These are phyloP conservation scores for Gryganskiella cystojenkinii DNA, from an alignment of 192 early-diverging fungal species.

Conservation along the genomic window DNA sequence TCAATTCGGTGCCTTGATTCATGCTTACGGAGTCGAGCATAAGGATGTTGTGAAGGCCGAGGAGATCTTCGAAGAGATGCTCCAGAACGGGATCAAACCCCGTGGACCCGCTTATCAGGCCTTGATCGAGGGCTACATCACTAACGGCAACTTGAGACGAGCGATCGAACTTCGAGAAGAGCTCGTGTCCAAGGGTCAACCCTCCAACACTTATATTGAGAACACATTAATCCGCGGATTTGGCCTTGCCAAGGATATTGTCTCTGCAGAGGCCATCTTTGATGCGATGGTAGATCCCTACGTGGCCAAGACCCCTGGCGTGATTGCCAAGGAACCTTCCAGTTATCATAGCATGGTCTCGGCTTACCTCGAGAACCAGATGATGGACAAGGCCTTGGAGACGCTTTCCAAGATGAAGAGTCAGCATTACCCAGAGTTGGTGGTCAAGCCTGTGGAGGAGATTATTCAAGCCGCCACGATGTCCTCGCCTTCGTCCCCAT, in stretches of 20 bases:
- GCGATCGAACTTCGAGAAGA: conserved; percentile 59
- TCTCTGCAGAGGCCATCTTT: conserved; percentile 59
- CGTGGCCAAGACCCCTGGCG: conserved; percentile 7
- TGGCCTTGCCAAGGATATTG: conserved; percentile 52
- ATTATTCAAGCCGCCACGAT: conserved; percentile 29
- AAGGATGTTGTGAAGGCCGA: conserved; percentile 57
- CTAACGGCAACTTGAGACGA: conserved; percentile 45
- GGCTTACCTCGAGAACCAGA: conserved; percentile 58
- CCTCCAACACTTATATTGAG: conserved; percentile 64
- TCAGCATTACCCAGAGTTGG: conserved; percentile 46
- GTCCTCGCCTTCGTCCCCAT: neutral
- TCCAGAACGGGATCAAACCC: conserved; percentile 33
- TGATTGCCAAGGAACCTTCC: conserved; percentile 63
- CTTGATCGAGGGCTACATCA: conserved; percentile 64
- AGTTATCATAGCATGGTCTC: conserved; percentile 70
- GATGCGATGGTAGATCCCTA: conserved; percentile 62
- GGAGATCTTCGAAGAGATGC: conserved; percentile 56
- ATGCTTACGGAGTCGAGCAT: conserved; percentile 66
- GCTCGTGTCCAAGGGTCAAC: conserved; percentile 50
- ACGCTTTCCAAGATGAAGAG: conserved; percentile 28
- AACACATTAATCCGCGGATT: conserved; percentile 68
- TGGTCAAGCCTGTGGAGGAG: conserved; percentile 46
- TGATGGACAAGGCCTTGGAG: conserved; percentile 29
- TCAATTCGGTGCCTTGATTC: conserved; percentile 65
- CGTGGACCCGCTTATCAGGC: conserved; percentile 66